These are phyloP conservation scores for Stramenopiles sp. DNA, from an alignment of 352 stramenopile species.

Conservation along the genomic window DNA sequence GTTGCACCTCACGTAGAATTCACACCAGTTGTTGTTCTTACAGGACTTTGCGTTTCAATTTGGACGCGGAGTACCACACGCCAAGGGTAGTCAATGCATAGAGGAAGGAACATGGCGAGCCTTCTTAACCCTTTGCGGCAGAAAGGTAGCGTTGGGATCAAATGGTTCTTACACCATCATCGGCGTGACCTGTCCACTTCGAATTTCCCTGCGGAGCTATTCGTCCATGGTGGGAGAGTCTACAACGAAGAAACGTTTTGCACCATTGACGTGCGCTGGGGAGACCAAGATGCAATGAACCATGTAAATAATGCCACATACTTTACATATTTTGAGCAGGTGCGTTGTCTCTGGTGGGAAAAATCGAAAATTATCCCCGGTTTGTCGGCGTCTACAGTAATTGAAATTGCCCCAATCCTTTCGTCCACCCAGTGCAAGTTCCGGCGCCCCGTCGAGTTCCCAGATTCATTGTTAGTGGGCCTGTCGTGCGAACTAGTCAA, in stretches of 20 bases:
- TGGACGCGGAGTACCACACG: too few relatives aligned
- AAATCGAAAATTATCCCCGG: neutral
- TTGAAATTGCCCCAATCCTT: slow-evolving; percentile 1
- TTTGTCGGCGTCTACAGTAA: neutral
- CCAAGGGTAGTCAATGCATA: too few relatives aligned
- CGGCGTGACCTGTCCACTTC: too few relatives aligned
- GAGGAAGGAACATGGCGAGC: too few relatives aligned
- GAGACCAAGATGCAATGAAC: neutral
- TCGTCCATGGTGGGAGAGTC: too few relatives aligned
- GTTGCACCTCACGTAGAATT: too few relatives aligned
- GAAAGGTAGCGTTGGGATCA: too few relatives aligned
- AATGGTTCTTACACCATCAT: too few relatives aligned
- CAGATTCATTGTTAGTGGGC: neutral
- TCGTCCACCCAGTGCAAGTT: neutral
- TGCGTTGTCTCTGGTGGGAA: neutral
- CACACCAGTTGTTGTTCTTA: too few relatives aligned
- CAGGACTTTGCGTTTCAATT: too few relatives aligned
- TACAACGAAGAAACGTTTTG: neutral
- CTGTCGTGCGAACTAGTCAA: neutral
- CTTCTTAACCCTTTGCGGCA: too few relatives aligned
- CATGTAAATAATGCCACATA: neutral
- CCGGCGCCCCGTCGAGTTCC: neutral
- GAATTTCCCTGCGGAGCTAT: too few relatives aligned
- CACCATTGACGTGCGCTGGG: neutral
- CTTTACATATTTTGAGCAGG: neutral